Evolutionary conservation across 768 basidiomycete species (phyloP).

Genomic region (Mycena sanguinolenta): DNA sequence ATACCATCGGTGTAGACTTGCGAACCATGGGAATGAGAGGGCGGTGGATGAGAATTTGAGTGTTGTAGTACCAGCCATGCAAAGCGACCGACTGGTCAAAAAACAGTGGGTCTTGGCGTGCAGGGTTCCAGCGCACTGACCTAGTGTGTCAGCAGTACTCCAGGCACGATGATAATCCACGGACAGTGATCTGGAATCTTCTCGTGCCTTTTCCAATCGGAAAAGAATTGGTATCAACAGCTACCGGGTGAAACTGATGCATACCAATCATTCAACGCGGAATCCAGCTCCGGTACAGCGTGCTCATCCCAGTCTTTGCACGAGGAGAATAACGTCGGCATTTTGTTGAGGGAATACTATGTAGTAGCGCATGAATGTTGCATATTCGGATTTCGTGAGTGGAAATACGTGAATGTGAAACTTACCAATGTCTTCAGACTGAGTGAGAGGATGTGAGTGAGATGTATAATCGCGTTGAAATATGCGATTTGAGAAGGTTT

Average conservation of each 20-base stretch:
- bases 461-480: constrained; percentile 60
- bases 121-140: constrained; percentile 46
- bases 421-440: constrained; percentile 65
- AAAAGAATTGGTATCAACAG: background rate
- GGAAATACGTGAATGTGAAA: too few species aligned
- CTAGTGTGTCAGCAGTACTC: constrained; percentile 43
- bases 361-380: background rate
- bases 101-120: constrained; percentile 37
- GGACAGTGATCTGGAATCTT: constrained; percentile 63
- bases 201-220: constrained; percentile 47
- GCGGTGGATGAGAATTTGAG: constrained; percentile 74
- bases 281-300: constrained; percentile 73
- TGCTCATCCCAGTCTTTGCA: constrained; percentile 62
- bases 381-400: background rate
- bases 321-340: background rate
- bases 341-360: constrained; percentile 72
- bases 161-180: constrained; percentile 29
- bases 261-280: constrained; percentile 72
- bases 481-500: constrained; percentile 59
- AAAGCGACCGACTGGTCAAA: constrained; percentile 62
- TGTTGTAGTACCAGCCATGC: constrained; percentile 35
- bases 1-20: constrained; percentile 45
- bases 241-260: background rate
- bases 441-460: constrained; percentile 64
- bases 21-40: constrained; percentile 72